Base-by-base conservation (phyloP, 2,329 filamentous ascomycete species). In the Aurifilum marmelostoma region DNA sequence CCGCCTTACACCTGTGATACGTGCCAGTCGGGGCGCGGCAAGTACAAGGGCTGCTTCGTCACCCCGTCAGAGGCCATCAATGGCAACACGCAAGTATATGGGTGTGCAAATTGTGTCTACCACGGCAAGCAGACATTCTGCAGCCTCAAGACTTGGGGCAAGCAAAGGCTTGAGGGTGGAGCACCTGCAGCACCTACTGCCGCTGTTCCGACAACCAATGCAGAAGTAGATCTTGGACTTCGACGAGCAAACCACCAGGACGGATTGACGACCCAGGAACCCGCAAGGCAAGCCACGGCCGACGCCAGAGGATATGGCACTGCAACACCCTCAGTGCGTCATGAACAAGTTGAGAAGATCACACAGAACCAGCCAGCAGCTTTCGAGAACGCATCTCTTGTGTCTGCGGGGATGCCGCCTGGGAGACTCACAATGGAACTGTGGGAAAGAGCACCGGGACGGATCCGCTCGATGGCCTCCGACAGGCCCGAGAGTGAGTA, bases 31-130 rank as follows among this genome's bases (percentile, higher is more conserved):
- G 41, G 32, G 6, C n/a, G 27, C 37, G 67, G 67, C 14, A 39
- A 60, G 34, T 68, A 60, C 61, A 29, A 29, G 3, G 62, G 67
- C 32, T 68, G 67, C 54, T 64, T 65, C 21, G 32, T 68, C 62
- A 61, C 52, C 18, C 21, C 37, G 4, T 29, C 32, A 32, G 43
- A 54, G 2, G 24, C 18, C 21, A 43, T 61, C 29, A 32, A 54
- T 2, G 43, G 52, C 18, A 61, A 8, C 24, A 24, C n/a, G n/a
- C n/a, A n/a, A n/a, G n/a, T 65, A 21, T 68, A 68, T 41, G 67
- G 61, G 4, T 68, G 67, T 60, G 62, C 67, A 27, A 68, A 65
- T 50, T 68, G 67, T n/a, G 6, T 68, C 8, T 68, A 68, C 27
- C 29, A 61, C 24, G 62, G 67, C 29, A 68, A 32, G n/a, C 67